Percentiles rank a stretch among this genome's conserved stretches.
These are phyloP conservation scores for Hymenoscyphus repandus DNA, from an alignment of 2,329 filamentous ascomycete species.

Conservation along the genomic window DNA sequence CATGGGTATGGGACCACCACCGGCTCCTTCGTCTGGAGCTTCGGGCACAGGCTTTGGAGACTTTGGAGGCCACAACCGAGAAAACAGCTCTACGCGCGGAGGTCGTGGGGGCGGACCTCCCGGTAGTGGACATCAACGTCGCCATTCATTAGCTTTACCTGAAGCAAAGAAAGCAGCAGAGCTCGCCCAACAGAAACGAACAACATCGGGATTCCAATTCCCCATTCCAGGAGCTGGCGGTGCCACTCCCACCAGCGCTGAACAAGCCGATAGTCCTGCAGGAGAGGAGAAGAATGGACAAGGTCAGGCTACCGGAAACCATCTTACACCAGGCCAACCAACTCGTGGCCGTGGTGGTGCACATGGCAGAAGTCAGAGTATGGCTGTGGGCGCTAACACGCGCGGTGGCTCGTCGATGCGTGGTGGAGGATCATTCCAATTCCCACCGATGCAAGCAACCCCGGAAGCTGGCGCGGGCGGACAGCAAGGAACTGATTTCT, in stretches of 20 bases:
- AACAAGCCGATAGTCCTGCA: slow-evolving; percentile 27
- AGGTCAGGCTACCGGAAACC: slow-evolving; percentile 19
- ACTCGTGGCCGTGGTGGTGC: slow-evolving; percentile 50
- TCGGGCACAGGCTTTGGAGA: slow-evolving; percentile 76
- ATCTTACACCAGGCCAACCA: slow-evolving; percentile 16
- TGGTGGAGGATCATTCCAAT: slow-evolving; percentile 69
- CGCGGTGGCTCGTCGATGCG: slow-evolving; percentile 56
- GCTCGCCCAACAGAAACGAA: slow-evolving; percentile 92
- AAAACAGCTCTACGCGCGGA: slow-evolving; percentile 65
- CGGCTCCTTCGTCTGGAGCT: slow-evolving; percentile 83
- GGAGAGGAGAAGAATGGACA: slow-evolving; percentile 26
- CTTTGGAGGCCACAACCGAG: slow-evolving; percentile 55
- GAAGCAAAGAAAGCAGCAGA: slow-evolving; percentile 98
- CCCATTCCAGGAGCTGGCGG: slow-evolving; percentile 67
- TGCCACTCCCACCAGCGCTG: slow-evolving; percentile 51
- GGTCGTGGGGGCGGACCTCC: slow-evolving; percentile 66
- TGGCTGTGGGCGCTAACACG: slow-evolving; percentile 68
- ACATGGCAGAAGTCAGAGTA: slow-evolving; percentile 82
- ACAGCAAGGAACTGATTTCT: slow-evolving; percentile 51
- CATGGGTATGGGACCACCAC: slow-evolving; percentile 82
- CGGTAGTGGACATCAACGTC: slow-evolving; percentile 78
- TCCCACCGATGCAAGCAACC: slow-evolving; percentile 49
- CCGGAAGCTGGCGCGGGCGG: slow-evolving; percentile 44
- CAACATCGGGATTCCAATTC: slow-evolving; percentile 91
- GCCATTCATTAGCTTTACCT: slow-evolving; percentile 88